Evolutionary conservation across 306 rosid genomes (phyloP), one percentile per base, ranked within the genome.

Genomic region (Carpinus fangiana): DNA sequence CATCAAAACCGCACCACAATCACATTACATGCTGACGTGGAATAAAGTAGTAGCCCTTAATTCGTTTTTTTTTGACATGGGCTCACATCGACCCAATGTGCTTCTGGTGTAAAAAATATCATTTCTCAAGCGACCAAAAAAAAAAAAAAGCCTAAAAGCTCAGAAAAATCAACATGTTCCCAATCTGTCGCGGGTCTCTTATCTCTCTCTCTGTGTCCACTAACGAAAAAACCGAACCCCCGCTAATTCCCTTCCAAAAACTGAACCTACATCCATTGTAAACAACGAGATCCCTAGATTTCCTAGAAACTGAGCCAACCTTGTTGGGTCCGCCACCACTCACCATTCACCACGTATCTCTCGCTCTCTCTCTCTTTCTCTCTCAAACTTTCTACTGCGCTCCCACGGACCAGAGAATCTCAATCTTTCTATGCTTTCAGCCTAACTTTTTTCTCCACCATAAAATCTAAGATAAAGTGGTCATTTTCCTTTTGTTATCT

Each of bases 401-500:
- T 52, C 38, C 79, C 92, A 84, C 87, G 87, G 90, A 69, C 70
- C 53, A 76, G 46, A 83, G 74, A 91, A 87, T 87, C 96, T 83
- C 66, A 59, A 78, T 75, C 84, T 75, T 76, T 88, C 80, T 70
- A 83, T 79, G 84, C 87, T 53, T 74, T 51, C 70, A 57, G 72
- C 52, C 78, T 21, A 73, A 76, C 57, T 67, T 78, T 78, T 72
- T 74, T 70, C 88, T 76, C 77, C 82, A 36, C 87, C 86, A 56
- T 57, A 76, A 76, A 81, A 62, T 84, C 85, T 59, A 16, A 52
- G 56, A 20, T 70, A 68, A 28, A 38, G 48, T 59, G 56, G 68
- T 41, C 83, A 57, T 89, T 82, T 86, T 85, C 83, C 1, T 83
- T 9, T 78, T 84, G 85, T 84, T 87, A 34, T 86, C 77, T 78